Base-by-base conservation (phyloP, 208 protist species). In the Plasmodiophora brassicae region DNA sequence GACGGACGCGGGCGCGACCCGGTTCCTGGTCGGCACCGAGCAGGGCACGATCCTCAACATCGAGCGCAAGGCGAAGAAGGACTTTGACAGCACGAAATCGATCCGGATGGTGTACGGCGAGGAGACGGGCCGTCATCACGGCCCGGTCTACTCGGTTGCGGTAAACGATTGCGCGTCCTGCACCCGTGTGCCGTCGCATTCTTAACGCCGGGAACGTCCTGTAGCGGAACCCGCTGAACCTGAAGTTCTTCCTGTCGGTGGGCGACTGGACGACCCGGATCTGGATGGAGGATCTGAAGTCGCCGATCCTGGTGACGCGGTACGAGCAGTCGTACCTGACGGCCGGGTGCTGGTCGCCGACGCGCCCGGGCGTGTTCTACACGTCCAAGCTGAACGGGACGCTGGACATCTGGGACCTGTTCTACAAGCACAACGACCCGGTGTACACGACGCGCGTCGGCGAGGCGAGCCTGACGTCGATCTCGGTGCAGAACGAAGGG, bases 21-120 rank as follows among this genome's bases (percentile, higher is more conserved):
- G 97, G 92, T 98, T 98, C 93, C 96, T 98, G 94, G 96, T 98
- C 87, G 96, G 96, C 78, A 97, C 96, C 10, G 96, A 98, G 91
- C 95, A 97, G 89, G 96, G 96, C 84, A 94, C 93, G 25, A 94
- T 97, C 86, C 92, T 98, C 10, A 44, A 46, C 8, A 91, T 90
- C 45, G 97, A 98, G 92, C 94, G 95, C 46, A 98, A 98, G 90
- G 95, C 94, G 46, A 97, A 97, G 90, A 96, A 91, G 8, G 45
- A 90, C 38, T 53, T 65, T 1, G 88, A 90, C 57, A 85, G 50
- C 35, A 36, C 78, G 83, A 89, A 89, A 87, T 78, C 46, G 87
- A 89, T 91, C 14, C 44, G 45, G 28, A 78, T 45, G 53, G 8
- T 94, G 72, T 98, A 97, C 90, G 95, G 95, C 88, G 95, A 95